phyloP scores from a whole-genome alignment of 306 rosid genomes.

The Cotoneaster glaucophyllus region DNA sequence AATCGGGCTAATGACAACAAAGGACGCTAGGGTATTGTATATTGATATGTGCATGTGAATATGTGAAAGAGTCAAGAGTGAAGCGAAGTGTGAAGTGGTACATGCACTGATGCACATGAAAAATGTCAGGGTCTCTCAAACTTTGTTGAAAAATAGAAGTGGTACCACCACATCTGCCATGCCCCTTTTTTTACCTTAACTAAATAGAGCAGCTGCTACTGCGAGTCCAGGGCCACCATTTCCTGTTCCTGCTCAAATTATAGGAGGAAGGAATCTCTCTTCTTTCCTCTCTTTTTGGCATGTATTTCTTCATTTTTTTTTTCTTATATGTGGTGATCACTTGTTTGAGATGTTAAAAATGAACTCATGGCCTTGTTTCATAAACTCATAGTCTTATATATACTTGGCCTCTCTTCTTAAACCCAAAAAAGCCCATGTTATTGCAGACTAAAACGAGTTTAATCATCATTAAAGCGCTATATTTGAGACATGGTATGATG shows the following conservation, averaged over 20 bases:
- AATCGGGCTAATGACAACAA: not conserved
- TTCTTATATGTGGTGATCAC: not conserved
- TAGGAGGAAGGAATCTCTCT: slow-evolving; percentile 10
- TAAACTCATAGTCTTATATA: not conserved
- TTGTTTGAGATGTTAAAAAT: not conserved
- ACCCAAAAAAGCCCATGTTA: not conserved
- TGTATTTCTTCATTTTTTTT: not conserved
- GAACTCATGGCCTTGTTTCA: not conserved
- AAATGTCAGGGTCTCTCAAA: slow-evolving; percentile 7
- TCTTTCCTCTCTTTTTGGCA: not conserved
- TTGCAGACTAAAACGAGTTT: not conserved
- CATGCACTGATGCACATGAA: slow-evolving; percentile 1
- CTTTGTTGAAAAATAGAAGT: slow-evolving; percentile 24
- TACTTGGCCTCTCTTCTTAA: not conserved
- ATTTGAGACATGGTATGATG: not conserved
- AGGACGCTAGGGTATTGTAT: not conserved
- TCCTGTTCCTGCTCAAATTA: not conserved
- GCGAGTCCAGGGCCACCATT: not conserved
- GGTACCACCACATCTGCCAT: not conserved
- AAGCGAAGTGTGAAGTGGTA: not conserved
- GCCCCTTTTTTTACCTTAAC: slow-evolving; percentile 20
- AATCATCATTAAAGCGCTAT: too few relatives aligned
- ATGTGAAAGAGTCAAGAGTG: not conserved
- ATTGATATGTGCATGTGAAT: not conserved
- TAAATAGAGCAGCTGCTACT: not conserved